These are phyloP conservation scores for Testicularia cyperi DNA, from an alignment of 1,284 basidiomycete species.

Conservation along the genomic window DNA sequence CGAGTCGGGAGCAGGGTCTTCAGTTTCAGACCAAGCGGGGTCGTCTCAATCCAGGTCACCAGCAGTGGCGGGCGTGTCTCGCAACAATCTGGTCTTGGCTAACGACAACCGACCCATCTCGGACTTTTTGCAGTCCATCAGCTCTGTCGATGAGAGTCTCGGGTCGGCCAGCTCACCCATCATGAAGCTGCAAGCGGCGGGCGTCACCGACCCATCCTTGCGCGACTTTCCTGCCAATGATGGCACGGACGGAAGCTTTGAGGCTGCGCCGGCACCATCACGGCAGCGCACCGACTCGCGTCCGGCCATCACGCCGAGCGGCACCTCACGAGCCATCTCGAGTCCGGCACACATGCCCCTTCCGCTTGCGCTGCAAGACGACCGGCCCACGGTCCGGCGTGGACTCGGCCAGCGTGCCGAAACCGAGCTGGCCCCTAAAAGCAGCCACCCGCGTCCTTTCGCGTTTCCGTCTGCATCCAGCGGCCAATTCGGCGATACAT, in stretches of 20 bases:
- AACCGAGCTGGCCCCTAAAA: conserved; percentile 23
- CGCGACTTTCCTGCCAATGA: conserved; percentile 27
- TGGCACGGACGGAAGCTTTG: conserved; percentile 11
- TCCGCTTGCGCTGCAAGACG: conserved; percentile 18
- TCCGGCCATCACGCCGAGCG: conserved; percentile 22
- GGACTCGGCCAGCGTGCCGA: conserved; percentile 30
- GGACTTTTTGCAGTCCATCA: conserved; percentile 2
- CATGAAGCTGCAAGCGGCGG: conserved; percentile 24
- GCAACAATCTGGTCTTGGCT: too few species aligned
- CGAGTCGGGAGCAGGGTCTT: too few species aligned
- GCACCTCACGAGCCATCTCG: conserved; percentile 16
- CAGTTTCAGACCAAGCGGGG: too few species aligned
- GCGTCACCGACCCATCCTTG: conserved; percentile 6
- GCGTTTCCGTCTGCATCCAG: conserved; percentile 22
- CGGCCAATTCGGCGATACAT: conserved; percentile 11
- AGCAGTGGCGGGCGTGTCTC: too few species aligned
- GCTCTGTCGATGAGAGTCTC: conserved; percentile 8
- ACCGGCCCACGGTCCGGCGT: conserved; percentile 19
- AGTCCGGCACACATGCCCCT: conserved; percentile 24
- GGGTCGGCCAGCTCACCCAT: conserved; percentile 23
- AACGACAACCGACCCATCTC: too few species aligned
- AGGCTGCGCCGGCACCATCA: conserved; percentile 11
- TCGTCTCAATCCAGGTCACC: too few species aligned
- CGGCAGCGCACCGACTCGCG: conserved; percentile 34
- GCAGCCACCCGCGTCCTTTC: conserved; percentile 21